Evolutionary conservation across 306 rosid genomes (phyloP), one percentile per base, ranked within the genome.

Genomic region (Begonia peltatifolia): DNA sequence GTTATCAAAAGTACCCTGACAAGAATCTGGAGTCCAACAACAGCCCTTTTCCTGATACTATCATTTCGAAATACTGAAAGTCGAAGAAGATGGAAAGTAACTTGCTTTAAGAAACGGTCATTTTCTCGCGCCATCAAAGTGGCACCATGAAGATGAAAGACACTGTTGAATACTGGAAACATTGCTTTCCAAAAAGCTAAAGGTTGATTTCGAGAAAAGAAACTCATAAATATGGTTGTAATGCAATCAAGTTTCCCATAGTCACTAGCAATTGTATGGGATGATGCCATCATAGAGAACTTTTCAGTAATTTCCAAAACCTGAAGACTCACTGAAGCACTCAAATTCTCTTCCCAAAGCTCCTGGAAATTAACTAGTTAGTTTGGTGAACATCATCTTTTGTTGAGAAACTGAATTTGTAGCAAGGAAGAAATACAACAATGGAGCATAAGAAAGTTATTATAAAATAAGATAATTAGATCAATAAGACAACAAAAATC

Each of bases 301-400:
- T 85, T 90, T 65, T 83, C 82, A 50, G 87, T 74, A 57, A 86
- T 76, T 71, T 85, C 95, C 82, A 90, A 72, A 68, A 83, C 95
- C 72, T 90, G 97, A 71, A 80, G 95, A 73, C 94, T 83, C 58
- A 90, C 86, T 57, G 86, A 79, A 68, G 95, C 87, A 22, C 97
- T 90, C 79, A 90, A 85, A 66, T 90, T 90, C 71, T 90, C 97
- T 76, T 90, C 97, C 97, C 97, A 90, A 61, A 90, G 94, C 71
- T 90, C 97, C 97, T 90, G 80, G 56, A 59, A 69, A 63, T 10
- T 64, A 47, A 59, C 10, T 42, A 9, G 47, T 22, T 64, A 65
- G 57, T 12, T 59, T 20, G 23, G 4, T 20, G 23, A 20, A 20
- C 23, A 20, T 20, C 4, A 20, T 13, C 18, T 43, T 43, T 13